These are phyloP conservation scores for Nicotiana sylvestris DNA, from an alignment of 257 asterid species.

Conservation along the genomic window DNA sequence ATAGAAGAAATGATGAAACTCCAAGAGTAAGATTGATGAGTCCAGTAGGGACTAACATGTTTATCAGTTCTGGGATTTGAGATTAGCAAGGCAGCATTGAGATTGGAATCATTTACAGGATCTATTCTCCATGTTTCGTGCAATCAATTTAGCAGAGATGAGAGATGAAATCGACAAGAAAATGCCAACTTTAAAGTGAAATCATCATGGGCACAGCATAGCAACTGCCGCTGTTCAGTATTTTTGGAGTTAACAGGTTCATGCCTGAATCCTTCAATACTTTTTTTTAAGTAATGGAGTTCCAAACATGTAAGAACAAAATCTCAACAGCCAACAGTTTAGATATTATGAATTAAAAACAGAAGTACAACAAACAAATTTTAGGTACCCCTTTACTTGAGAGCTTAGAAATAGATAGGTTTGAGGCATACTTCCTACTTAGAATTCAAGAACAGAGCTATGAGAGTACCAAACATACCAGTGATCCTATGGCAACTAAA, in stretches of 20 bases:
- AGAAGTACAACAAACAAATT: neutral
- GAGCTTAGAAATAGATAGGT: neutral
- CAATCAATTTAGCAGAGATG: neutral
- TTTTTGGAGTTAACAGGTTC: neutral
- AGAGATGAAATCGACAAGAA: neutral
- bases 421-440: neutral
- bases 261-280: neutral
- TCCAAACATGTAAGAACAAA: neutral
- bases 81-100: neutral
- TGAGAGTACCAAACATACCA: conserved; percentile 40
- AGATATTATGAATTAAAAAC: neutral
- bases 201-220: neutral
- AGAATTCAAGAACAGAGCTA: neutral
- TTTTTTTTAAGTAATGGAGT: neutral
- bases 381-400: neutral
- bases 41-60: neutral
- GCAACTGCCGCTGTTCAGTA: neutral
- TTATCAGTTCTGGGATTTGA: neutral
- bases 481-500: conserved; percentile 93
- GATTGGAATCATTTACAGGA: neutral
- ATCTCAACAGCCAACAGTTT: neutral
- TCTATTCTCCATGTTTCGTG: neutral
- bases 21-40: neutral
- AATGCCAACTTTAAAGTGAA: neutral
- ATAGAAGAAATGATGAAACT: neutral